phyloP scores from a whole-genome alignment of 768 basidiomycete genomes.

The Amanita exitialis region DNA sequence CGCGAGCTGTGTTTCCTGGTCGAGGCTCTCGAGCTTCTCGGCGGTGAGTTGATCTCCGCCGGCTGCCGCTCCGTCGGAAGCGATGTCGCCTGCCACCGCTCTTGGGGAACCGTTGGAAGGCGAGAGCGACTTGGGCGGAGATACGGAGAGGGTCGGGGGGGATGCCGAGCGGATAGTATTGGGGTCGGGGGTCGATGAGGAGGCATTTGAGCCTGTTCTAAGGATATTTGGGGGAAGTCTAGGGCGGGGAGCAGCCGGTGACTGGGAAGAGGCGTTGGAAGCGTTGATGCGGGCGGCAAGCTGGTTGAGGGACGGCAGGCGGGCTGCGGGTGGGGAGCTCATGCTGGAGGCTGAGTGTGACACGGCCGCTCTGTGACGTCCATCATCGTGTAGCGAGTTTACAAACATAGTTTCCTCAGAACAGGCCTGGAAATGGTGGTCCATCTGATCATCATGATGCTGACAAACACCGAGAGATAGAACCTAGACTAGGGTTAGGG shows the following conservation, averaged over 20 bases:
- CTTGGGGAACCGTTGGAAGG: constrained; percentile 14
- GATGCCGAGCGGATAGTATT: constrained; percentile 53
- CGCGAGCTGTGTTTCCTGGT: constrained; percentile 30
- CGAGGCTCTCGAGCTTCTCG: constrained; percentile 56
- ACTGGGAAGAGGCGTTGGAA: constrained; percentile 17
- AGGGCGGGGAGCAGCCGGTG: constrained; percentile 38
- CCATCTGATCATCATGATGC: too few species aligned
- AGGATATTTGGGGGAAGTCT: constrained; percentile 67
- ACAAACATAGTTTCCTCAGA: too few species aligned
- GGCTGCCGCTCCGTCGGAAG: not conserved
- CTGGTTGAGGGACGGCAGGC: constrained; percentile 71
- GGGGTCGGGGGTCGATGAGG: constrained; percentile 50
- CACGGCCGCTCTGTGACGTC: too few species aligned
- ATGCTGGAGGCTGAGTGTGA: too few species aligned
- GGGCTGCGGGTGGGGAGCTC: constrained; percentile 9
- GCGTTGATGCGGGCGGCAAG: constrained; percentile 69
- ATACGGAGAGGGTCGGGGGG: constrained; percentile 41
- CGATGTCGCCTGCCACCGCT: not conserved
- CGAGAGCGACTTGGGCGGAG: constrained; percentile 36
- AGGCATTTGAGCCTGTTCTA: constrained; percentile 46
- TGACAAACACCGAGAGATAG: too few species aligned
- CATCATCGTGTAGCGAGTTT: too few species aligned
- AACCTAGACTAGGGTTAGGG: too few species aligned
- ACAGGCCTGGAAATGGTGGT: too few species aligned
- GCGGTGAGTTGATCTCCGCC: constrained; percentile 51